Evolutionary conservation across 2,329 filamentous ascomycete species (phyloP), one percentile per base, ranked within the genome.

Genomic region (Penicillium concentricum): DNA sequence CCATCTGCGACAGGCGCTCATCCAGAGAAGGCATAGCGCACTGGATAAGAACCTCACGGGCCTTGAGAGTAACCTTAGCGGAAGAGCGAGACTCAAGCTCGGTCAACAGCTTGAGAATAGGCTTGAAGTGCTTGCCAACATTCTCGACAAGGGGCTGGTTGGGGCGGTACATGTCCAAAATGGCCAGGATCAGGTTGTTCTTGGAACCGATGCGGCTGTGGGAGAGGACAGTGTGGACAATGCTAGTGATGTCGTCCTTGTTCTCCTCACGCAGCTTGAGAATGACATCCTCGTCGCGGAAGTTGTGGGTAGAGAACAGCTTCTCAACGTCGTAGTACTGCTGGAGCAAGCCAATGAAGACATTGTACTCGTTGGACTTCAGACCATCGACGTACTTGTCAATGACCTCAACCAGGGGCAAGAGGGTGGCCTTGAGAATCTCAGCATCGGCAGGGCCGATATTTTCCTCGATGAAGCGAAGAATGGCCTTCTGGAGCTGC

Each of bases 61-160:
- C 93, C 83, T 99, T 99, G 65, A 99, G 84, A 0, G 93, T 91
- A 41, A 99, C 93, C 86, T 97, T 99, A 64, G 93, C 91, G 12
- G 93, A 94, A 71, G 80, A 86, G 78, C 78, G 90, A 12, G 88
- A 92, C 77, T 96, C 91, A 15, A 99, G 85, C 74, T 99, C 94
- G 0, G 94, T 92, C 65, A 99, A 82, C 76, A 89, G 89, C 72
- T 89, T 89, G 26, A 99, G 84, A 18, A 89, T 84, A 4, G 88
- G 85, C 67, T 92, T 89, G 75, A 99, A 87, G 76, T 92, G 86
- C 76, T 95, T 96, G 74, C 84, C 88, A 54, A 97, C 87, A 69
- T 94, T 95, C 69, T 91, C 91, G 58, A 89, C 88, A 61, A 90
- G 88, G 44, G 94, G 92, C 80, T 90, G 94, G 81, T 97, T 97